A percentile compares a stretch with the other conserved stretches of the same genome.
phyloP scores from a whole-genome alignment of 2,329 filamentous ascomycete species.

The Trichoderma simmonsii region DNA sequence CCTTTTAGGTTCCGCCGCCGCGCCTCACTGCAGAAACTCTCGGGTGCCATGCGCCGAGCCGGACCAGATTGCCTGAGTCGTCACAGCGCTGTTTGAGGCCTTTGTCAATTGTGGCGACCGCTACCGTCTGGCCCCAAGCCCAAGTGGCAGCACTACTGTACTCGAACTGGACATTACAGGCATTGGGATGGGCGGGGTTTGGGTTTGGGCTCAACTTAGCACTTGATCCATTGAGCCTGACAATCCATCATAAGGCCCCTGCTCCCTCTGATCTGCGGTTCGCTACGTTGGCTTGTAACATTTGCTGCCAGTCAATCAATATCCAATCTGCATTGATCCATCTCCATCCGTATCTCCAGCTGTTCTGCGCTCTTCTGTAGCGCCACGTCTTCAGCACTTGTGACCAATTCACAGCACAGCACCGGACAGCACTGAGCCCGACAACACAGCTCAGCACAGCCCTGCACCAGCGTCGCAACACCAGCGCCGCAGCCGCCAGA shows the following conservation, averaged over 20 bases:
- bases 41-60: neutral
- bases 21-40: neutral
- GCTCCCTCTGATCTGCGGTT: neutral
- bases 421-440: neutral
- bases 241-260: slow-evolving; percentile 11
- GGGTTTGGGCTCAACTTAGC: neutral
- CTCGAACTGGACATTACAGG: neutral
- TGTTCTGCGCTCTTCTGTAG: neutral
- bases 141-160: too few relatives aligned
- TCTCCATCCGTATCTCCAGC: neutral
- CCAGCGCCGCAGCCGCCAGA: neutral
- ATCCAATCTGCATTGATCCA: neutral
- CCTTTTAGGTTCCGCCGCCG: slow-evolving; percentile 8
- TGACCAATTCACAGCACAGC: neutral
- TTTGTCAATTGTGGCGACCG: slow-evolving; percentile 6
- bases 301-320: neutral
- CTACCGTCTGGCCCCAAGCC: neutral
- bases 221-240: neutral
- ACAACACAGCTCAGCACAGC: neutral
- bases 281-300: neutral
- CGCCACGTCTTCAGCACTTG: slow-evolving; percentile 1
- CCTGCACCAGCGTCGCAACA: neutral
- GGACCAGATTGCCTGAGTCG: slow-evolving; percentile 6
- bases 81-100: slow-evolving; percentile 7
- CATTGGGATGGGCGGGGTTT: neutral